These are phyloP conservation scores for Tritrichomonas foetus DNA, from an alignment of 208 protist genomes.

Conservation along the genomic window DNA sequence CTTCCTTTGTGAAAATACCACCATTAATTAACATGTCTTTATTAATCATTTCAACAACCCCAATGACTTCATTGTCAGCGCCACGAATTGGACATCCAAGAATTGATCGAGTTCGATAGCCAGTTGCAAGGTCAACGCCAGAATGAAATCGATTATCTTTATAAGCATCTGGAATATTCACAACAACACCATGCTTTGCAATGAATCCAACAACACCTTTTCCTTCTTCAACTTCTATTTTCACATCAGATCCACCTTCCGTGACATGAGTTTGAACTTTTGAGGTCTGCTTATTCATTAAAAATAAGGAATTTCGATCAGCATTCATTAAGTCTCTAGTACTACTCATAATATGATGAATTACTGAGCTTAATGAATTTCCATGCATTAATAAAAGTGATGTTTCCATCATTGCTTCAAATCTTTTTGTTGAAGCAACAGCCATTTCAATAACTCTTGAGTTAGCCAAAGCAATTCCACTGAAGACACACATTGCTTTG, in stretches of 20 bases:
- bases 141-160: conserved; percentile 56
- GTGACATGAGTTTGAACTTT: not conserved
- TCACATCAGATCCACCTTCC: not conserved
- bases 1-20: conserved; percentile 27
- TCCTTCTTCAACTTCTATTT: conserved; percentile 36
- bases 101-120: conserved; percentile 58
- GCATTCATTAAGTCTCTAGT: not conserved
- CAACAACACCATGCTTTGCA: conserved; percentile 46
- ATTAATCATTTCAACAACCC: not conserved
- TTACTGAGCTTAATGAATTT: too few species aligned
- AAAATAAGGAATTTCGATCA: not conserved
- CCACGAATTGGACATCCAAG: conserved; percentile 56
- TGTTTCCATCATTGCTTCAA: not conserved
- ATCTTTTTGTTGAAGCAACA: not conserved
- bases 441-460: not conserved
- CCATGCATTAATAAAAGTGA: too few species aligned
- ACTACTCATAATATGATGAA: conserved; percentile 35
- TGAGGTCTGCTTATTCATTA: not conserved
- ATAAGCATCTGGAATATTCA: conserved; percentile 61
- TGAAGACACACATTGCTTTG: not conserved
- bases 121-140: conserved; percentile 56
- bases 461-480: conserved; percentile 1
- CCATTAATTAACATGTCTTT: conserved; percentile 2
- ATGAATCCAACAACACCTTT: conserved; percentile 51
- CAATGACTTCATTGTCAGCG: not conserved